Percentiles rank a stretch among this genome's conserved stretches.
Conservation (phyloP, 768 basidiomycete genomes). For the Termitomyces sp. region DNA sequence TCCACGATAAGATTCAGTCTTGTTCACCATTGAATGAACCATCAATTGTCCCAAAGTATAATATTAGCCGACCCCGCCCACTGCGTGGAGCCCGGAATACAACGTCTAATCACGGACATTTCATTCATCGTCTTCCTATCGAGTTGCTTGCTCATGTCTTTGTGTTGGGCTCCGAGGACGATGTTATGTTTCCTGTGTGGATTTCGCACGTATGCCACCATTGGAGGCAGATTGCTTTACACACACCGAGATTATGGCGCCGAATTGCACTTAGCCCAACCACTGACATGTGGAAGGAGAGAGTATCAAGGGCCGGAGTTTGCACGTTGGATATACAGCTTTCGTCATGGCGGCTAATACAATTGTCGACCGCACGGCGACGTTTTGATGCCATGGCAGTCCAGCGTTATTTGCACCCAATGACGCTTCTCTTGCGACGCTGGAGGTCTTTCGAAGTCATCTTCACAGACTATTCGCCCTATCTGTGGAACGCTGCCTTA, state of each 20-base stretch:
- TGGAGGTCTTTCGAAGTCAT: constrained; percentile 60
- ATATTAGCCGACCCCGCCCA: constrained; percentile 30
- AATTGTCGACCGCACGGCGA: constrained; percentile 20
- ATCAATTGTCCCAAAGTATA: constrained; percentile 8
- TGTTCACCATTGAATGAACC: constrained; percentile 12
- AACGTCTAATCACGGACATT: constrained; percentile 27
- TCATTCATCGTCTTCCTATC: constrained; percentile 51
- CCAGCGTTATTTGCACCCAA: constrained; percentile 57
- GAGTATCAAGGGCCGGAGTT: constrained; percentile 52
- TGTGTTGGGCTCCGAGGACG: constrained; percentile 49
- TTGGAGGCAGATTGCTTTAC: constrained; percentile 59
- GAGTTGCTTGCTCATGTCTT: constrained; percentile 66
- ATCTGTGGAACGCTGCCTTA: constrained; percentile 64
- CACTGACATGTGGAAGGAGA: constrained; percentile 56
- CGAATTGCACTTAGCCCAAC: constrained; percentile 44
- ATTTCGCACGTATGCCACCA: constrained; percentile 65
- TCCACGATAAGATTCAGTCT: constrained; percentile 5
- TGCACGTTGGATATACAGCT: constrained; percentile 60
- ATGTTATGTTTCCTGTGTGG: constrained; percentile 49
- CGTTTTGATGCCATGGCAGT: constrained; percentile 40
- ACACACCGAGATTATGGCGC: constrained; percentile 61
- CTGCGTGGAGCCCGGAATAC: constrained; percentile 25
- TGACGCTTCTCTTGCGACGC: constrained; percentile 42
- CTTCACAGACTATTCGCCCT: constrained; percentile 51
- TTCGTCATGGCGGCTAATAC: constrained; percentile 23